phyloP scores from a whole-genome alignment of 1,284 basidiomycete species.

The Puccinia brachypodii region DNA sequence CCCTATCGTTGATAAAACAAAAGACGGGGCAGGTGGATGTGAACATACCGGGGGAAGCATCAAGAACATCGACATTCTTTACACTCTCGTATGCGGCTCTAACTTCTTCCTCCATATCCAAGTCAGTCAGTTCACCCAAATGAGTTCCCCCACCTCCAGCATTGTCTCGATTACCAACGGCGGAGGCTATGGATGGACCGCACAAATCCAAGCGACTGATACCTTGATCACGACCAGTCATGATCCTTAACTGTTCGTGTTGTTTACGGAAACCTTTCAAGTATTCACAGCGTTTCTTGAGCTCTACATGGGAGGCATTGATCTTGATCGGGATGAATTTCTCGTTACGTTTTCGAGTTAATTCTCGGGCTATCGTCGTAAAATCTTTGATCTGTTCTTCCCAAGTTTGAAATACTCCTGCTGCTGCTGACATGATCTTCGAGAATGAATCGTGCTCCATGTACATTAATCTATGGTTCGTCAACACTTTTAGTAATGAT shows the following conservation, averaged over 20 bases:
- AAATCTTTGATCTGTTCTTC: constrained; percentile 98
- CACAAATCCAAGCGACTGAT: constrained; percentile 69
- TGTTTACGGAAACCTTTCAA: constrained; percentile 91
- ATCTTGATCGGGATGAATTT: constrained; percentile 98
- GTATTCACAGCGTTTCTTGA: constrained; percentile 85
- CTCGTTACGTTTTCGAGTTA: constrained; percentile 84
- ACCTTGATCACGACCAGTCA: constrained; percentile 92
- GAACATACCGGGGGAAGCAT: constrained; percentile 75
- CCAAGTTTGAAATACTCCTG: constrained; percentile 87
- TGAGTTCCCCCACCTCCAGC: constrained; percentile 58
- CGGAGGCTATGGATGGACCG: constrained; percentile 66
- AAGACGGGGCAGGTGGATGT: not conserved
- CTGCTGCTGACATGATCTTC: constrained; percentile 72
- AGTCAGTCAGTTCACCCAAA: constrained; percentile 65
- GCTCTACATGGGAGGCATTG: constrained; percentile 79
- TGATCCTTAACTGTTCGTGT: constrained; percentile 93
- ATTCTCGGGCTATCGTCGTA: constrained; percentile 92
- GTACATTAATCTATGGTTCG: constrained; percentile 84
- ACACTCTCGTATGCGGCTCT: constrained; percentile 90
- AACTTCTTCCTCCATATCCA: constrained; percentile 91
- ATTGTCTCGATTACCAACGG: constrained; percentile 36
- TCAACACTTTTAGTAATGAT: constrained; percentile 84
- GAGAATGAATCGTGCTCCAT: constrained; percentile 93
- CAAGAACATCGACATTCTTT: constrained; percentile 92
- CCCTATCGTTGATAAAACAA: not conserved